Base-by-base conservation (phyloP, 2,329 filamentous ascomycete genomes). In the Dothistroma pini region DNA sequence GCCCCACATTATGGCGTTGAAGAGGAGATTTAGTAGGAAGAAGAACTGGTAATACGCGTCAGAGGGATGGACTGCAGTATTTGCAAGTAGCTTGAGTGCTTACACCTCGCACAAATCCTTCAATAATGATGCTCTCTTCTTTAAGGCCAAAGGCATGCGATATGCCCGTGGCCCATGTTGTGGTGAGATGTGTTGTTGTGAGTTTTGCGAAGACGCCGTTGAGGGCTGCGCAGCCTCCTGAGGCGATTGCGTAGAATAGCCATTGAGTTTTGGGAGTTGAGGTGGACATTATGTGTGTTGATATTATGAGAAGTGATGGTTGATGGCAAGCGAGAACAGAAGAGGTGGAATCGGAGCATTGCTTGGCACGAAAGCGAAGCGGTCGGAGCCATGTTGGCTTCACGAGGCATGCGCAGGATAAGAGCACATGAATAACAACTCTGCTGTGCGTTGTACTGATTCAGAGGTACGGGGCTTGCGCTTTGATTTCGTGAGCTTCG, bases 141-240 rank as follows among this genome's bases (percentile, higher is more conserved):
- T 72, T 73, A 8, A 84, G 72, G 10, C 79, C 77, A 53, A 86
- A 76, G 21, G 75, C 66, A 34, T 75, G 71, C 1, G 83, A 79
- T 58, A 86, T 77, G 7, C 76, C 73, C 48, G 75, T 76, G 19
- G 82, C 79, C 75, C 82, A 81, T 11, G 77, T 78, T 14, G 82
- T 78, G 21, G 85, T 87, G 61, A 86, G 78, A 50, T 81, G 75
- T 11, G 85, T 86, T 16, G 85, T 88, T 61, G 85, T 87, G 88
- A 95, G 78, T 76, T 93, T 95, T 0, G 90, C 90, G 78, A 93
- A 92, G 5, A 90, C 87, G 61, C 90, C 90, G 69, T 95, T 95
- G 68, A 90, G 87, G 22, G 90, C 89, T 34, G 90, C 90, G 70
- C 89, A 93, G 57, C 84, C 86, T 63, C 90, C 90, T 71, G 88